phyloP scores from a whole-genome alignment of 345 rosid genomes.

The Populus ilicifolia region DNA sequence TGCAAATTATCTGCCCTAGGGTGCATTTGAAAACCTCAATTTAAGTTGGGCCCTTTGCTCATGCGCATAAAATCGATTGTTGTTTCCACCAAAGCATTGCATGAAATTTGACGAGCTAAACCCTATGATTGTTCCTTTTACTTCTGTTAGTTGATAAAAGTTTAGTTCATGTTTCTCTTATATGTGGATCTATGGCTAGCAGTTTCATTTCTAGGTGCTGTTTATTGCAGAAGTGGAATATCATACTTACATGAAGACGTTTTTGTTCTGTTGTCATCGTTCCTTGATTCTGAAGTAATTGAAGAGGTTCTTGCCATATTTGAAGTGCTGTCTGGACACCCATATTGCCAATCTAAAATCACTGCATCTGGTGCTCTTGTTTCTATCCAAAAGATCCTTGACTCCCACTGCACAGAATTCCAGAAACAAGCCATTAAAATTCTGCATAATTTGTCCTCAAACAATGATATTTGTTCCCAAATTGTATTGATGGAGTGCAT shows the following conservation, averaged over 20 bases:
- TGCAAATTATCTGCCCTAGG: neutral
- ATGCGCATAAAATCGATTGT: neutral
- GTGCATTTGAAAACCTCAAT: neutral
- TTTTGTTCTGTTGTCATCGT: conserved; percentile 40
- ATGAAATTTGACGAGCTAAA: neutral
- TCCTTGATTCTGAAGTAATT: conserved; percentile 51
- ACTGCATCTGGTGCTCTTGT: conserved; percentile 47
- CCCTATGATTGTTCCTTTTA: neutral
- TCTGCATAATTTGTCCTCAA: conserved; percentile 52
- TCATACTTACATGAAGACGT: conserved; percentile 42
- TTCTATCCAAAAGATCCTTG: conserved; percentile 44
- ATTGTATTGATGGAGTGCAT: conserved; percentile 47
- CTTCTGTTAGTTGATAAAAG: neutral
- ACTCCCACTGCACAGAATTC: conserved; percentile 32
- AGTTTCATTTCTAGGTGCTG: conserved; percentile 15
- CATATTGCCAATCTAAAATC: conserved; percentile 38
- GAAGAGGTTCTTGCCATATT: conserved; percentile 52
- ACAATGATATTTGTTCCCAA: conserved; percentile 37
- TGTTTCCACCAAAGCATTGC: neutral
- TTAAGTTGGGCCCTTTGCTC: neutral
- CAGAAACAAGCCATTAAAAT: conserved; percentile 53
- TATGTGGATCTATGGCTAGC: neutral
- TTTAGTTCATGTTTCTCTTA: neutral
- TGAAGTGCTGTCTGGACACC: conserved; percentile 48
- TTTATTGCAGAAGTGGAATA: conserved; percentile 45